Base-by-base conservation (phyloP, 306 rosid species). In the Echinosophora koreensis region DNA sequence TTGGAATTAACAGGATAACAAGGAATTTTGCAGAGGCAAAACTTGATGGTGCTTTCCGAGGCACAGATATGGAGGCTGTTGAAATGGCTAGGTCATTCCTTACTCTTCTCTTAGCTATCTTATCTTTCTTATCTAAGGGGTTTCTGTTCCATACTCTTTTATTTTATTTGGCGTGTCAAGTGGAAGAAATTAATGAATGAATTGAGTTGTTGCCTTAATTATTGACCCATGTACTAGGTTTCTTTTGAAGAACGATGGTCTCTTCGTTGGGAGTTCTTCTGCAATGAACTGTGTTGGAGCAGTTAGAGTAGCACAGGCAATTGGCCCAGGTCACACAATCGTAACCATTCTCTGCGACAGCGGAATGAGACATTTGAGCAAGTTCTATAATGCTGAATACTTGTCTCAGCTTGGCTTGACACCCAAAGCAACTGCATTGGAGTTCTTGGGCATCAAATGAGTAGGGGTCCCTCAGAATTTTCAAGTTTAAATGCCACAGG, bases 231-330 rank as follows among this genome's bases (percentile, higher is more conserved):
- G 47, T 41, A 6, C 67, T 69, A 93, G 98, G 81, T 91, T 82
- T 85, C 91, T 93, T 32, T 72, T 93, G 88, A 91, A 88, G 90
- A 91, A 88, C 2, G 97, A 93, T 34, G 97, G 96, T 17, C 93
- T 93, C 13, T 93, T 93, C 66, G 71, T 93, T 27, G 97, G 98
- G 80, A 93, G 98, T 71, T 93, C 98, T 73, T 93, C 97, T 15
- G 88, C 97, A 52, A 91, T 93, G 93, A 93, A 93, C 77, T 93
- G 97, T 84, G 91, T 93, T n/a, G 97, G 97, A 81, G 98, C 97
- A 15, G 96, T 93, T 66, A 88, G 87, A 85, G 81, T 80, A 54
- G 98, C 98, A 4, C 93, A 87, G 76, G 46, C 87, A 69, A 22
- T 91, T 61, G 98, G 98, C 57, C 90, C 97, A 37, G 94, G 97